Conservation (phyloP, 495 filamentous ascomycete genomes). For the Aspergillus mulundensis region DNA sequence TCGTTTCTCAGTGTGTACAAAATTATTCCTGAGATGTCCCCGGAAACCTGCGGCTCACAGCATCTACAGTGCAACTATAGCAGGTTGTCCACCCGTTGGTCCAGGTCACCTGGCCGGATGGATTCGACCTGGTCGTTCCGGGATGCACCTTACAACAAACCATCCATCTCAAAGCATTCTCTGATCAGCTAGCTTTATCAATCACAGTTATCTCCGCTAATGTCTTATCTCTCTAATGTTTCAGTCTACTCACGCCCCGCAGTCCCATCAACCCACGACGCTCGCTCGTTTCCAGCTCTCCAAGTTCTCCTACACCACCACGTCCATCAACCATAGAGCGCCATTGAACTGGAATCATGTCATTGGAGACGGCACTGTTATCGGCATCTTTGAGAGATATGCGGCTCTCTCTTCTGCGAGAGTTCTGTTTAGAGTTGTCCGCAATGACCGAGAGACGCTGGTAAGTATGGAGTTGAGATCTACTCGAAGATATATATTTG, state of each 20-base stretch:
- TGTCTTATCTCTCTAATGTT: background rate
- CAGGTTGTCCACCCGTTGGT: background rate
- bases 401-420: background rate
- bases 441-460: conserved; percentile 22
- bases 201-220: background rate
- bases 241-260: background rate
- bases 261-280: conserved; percentile 9
- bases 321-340: conserved; percentile 26
- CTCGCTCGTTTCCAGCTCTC: conserved; percentile 29
- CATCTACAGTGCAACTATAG: background rate
- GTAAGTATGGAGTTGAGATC: conserved; percentile 17
- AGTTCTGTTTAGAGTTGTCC: conserved; percentile 26
- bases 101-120: conserved; percentile 4
- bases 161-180: background rate
- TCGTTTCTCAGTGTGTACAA: background rate
- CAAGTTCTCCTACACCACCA: conserved; percentile 43
- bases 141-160: background rate
- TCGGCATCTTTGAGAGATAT: conserved; percentile 26
- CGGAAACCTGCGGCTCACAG: no score
- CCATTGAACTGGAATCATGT: conserved; percentile 40
- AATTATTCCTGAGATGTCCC: no score
- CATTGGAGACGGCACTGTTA: conserved; percentile 29
- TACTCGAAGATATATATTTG: background rate
- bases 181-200: background rate
- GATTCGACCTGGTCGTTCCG: background rate